Percentiles rank a stretch among this genome's conserved stretches.
Conservation (phyloP, 352 stramenopile genomes). For the Phytophthora tubulina region DNA sequence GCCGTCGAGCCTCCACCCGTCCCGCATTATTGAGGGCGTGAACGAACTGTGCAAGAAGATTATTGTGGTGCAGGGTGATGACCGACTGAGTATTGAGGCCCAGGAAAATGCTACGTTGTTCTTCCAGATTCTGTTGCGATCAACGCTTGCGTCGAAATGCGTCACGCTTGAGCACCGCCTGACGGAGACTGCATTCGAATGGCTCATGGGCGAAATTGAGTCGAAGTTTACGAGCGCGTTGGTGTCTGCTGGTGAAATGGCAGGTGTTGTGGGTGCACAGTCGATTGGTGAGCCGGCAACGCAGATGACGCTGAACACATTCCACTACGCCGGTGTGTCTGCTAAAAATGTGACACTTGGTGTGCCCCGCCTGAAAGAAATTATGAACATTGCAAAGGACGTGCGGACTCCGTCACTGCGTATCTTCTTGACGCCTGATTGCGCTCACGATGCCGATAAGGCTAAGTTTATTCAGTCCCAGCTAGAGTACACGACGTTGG, state of each 20-base stretch:
- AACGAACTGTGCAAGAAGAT: conserved; percentile 95
- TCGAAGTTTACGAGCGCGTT: conserved; percentile 96
- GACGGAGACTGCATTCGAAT: conserved; percentile 97
- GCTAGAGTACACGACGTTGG: conserved; percentile 98
- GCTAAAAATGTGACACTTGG: conserved; percentile 99
- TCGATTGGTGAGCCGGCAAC: conserved; percentile 99
- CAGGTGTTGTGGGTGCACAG: conserved; percentile 98
- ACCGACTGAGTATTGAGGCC: conserved; percentile 95
- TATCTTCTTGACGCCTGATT: conserved; percentile 95
- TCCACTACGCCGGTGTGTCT: conserved; percentile 99
- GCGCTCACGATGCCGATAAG: conserved; percentile 85
- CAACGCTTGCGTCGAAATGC: conserved; percentile 96
- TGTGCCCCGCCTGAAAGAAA: conserved; percentile 99
- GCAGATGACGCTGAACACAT: conserved; percentile 99
- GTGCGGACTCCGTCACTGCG: conserved; percentile 97
- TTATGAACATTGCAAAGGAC: conserved; percentile 99
- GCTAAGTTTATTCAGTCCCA: conserved; percentile 93
- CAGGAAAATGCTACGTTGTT: conserved; percentile 98
- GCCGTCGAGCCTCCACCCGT: conserved; percentile 93
- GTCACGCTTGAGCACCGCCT: conserved; percentile 97
- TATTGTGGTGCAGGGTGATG: conserved; percentile 96
- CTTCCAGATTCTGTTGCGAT: conserved; percentile 98
- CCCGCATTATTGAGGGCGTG: conserved; percentile 91
- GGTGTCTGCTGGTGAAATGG: conserved; percentile 98
- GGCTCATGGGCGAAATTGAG: conserved; percentile 96